Base-by-base conservation (phyloP, 2,329 filamentous ascomycete genomes). In the Monosporascus sp. region DNA sequence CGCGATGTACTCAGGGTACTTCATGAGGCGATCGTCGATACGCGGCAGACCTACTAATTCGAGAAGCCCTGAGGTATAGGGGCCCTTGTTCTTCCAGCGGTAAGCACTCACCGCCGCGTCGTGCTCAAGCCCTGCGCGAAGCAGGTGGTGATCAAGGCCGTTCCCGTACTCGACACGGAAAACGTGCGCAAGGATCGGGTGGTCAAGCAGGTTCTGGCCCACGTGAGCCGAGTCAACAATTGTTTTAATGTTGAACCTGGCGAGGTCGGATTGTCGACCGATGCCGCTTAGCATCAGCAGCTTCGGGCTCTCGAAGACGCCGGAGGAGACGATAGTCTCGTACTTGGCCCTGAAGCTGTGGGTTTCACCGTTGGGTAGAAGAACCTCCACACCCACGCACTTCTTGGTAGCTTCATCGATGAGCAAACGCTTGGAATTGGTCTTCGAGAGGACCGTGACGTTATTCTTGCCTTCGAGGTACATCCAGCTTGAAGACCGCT, bases 281-380 rank as follows among this genome's bases (percentile, higher is more conserved):
- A 88, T 76, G n/a, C 85, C 85, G 50, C 76, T 81, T 2, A 87
- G 76, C 70, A 85, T 82, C 14, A 88, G 78, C 3, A 88, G 69
- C 66, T 88, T 84, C 7, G 84, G 83, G 1, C 79, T 79, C 69
- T 87, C 84, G 68, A 81, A 87, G 1, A 81, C 77, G 19, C 84
- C 84, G 17, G 70, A 64, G 0, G 73, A 73, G 3, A 80, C 65
- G 9, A 73, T 77, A 8, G 79, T 77, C 61, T 80, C 77, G 69
- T 76, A 59, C 24, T 66, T 74, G 38, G 81, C 78, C 7, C 67
- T 69, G 56, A 84, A 72, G 34, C 62, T 74, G 31, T 76, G 68
- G 49, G 76, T 73, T 16, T 75, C 56, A 24, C 73, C 73, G 14
- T 66, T 60, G 3, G 69, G 61, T 8, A 66, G 70, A 47, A 80